A percentile compares a stretch with the other conserved stretches of the same genome.
Conservation (phyloP, 1,284 basidiomycete species). For the Ceratobasidium papillatum region DNA sequence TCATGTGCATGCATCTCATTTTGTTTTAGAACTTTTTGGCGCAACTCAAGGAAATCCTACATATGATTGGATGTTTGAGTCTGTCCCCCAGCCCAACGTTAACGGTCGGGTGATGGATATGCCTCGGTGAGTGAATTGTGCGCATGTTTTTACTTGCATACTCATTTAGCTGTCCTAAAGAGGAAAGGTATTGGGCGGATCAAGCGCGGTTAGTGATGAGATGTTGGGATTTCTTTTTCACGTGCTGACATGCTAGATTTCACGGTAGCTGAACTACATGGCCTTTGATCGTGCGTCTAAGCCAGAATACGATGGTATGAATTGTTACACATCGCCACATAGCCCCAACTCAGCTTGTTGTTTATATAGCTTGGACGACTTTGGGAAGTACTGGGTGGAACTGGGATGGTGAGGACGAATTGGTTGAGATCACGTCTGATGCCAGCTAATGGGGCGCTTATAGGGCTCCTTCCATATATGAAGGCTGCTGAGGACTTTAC, state of each 20-base stretch:
- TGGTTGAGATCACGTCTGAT: neutral
- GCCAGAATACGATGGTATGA: slow-evolving; percentile 48
- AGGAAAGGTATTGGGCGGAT: slow-evolving; percentile 51
- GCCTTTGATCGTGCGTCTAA: slow-evolving; percentile 51
- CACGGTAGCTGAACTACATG: slow-evolving; percentile 50
- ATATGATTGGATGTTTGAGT: slow-evolving; percentile 46
- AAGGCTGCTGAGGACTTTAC: slow-evolving; percentile 52
- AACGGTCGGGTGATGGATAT: slow-evolving; percentile 33
- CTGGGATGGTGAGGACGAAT: slow-evolving; percentile 47
- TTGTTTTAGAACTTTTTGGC: slow-evolving; percentile 44
- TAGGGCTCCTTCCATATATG: slow-evolving; percentile 52
- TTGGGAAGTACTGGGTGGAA: slow-evolving; percentile 49
- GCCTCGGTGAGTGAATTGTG: slow-evolving; percentile 31
- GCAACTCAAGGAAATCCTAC: slow-evolving; percentile 42
- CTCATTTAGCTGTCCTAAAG: slow-evolving; percentile 38
- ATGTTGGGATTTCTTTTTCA: neutral
- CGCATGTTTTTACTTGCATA: neutral
- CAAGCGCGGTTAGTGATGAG: slow-evolving; percentile 45
- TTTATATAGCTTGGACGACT: slow-evolving; percentile 42
- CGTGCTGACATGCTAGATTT: neutral
- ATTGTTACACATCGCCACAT: too few species aligned
- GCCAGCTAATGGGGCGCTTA: neutral
- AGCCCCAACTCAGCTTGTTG: too few species aligned
- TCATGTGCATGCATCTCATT: neutral
- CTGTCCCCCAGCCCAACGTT: slow-evolving; percentile 42